Percentiles rank a stretch among this genome's conserved stretches.
phyloP scores from a whole-genome alignment of 2,329 filamentous ascomycete genomes.

The Macrophomina pseudophaseolina region DNA sequence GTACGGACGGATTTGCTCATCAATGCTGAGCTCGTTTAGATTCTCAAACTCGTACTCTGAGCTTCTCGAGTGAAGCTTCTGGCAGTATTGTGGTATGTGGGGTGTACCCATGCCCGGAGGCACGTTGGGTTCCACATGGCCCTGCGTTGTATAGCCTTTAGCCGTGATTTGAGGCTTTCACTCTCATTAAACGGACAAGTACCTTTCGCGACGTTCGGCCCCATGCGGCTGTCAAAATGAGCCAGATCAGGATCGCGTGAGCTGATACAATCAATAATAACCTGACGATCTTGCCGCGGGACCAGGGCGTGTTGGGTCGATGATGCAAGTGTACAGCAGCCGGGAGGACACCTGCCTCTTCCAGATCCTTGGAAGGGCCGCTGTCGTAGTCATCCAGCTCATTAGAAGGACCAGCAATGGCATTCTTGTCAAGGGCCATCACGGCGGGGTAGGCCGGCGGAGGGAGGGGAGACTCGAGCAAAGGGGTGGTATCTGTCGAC shows the following conservation, averaged over 20 bases:
- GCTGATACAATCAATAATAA: constrained; percentile 3
- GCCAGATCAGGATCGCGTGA: constrained; percentile 9
- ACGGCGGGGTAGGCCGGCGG: constrained; percentile 12
- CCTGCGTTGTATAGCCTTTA: not conserved
- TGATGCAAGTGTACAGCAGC: constrained; percentile 10
- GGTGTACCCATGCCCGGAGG: not conserved
- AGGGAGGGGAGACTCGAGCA: constrained; percentile 8
- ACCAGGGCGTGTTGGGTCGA: constrained; percentile 1
- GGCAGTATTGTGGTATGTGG: not conserved
- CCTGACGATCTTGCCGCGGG: constrained; percentile 6
- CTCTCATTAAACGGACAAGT: not conserved
- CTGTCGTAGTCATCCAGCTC: not conserved
- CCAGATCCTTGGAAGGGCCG: not conserved
- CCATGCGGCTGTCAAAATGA: not conserved
- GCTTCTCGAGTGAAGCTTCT: not conserved
- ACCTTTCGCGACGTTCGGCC: constrained; percentile 1
- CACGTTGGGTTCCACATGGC: not conserved
- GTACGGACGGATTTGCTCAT: constrained; percentile 1
- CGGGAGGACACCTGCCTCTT: not conserved
- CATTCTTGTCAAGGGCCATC: not conserved
- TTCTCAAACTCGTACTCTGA: not conserved
- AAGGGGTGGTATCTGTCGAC: constrained; percentile 8
- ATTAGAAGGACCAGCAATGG: not conserved
- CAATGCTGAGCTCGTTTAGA: not conserved
- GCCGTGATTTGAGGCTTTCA: not conserved